Base-by-base conservation (phyloP, 2,329 filamentous ascomycete species). In the Neofusicoccum ribis region DNA sequence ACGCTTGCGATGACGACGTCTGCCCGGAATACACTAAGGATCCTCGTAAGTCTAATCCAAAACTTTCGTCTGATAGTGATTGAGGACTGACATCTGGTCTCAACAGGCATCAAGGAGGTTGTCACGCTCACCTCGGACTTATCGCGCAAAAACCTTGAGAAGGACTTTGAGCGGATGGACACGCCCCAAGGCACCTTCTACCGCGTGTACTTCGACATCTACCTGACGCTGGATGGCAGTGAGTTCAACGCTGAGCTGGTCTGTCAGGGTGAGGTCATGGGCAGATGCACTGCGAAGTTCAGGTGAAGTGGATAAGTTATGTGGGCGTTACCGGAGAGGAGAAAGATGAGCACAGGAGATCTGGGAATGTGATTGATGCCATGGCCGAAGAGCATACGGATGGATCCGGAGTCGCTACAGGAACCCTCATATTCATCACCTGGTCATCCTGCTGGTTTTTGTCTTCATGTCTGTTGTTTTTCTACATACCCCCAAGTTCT, bases 261-360 rank as follows among this genome's bases (percentile, higher is more conserved):
- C n/a, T 99, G 95, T 81, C 95, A 99, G 79, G 95, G 95, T 74
- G 95, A 98, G 79, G 93, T 99, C 70, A 99, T 98, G 95, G 95
- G 95, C 70, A 89, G 94, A 69, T 98, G 94, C 86, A 90, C 93
- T 69, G 91, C 94, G 66, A 88, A 93, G 76, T 98, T 98, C 85
- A 82, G 87, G 79, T 90, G 34, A 54, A 46, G 37, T n/a, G 50
- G 31, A 23, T 15, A 34, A 41, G n/a, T 47, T 34, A 15, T 23
- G 34, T 14, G n/a, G 60, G 60, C 37, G 49, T 50, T 41, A 17
- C 6, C 36, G 60, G 23, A 52, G 59, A 62, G 60, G 46, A 43
- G 60, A 34, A 43, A 44, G 49, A 52, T 17, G 47, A 51, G 36
- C 47, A 31, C 36, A 41, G 37, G 49, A 44, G 52, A 51, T 15